Percentiles rank a stretch among this genome's conserved stretches.
phyloP scores from a whole-genome alignment of 208 protist genomes.

The Wallacemonas sp. region DNA sequence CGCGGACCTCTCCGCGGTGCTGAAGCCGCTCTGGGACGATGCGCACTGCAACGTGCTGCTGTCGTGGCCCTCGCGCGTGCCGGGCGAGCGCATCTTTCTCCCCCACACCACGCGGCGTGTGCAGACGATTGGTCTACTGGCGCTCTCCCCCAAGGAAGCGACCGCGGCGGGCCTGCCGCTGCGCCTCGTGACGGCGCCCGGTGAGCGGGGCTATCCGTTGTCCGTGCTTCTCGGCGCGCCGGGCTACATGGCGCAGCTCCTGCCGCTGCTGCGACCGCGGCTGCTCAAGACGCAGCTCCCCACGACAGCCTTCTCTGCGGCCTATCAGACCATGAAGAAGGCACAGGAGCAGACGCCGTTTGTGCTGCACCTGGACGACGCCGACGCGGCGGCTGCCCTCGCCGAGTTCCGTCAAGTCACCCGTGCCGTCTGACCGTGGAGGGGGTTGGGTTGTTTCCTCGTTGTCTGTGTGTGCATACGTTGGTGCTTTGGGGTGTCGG shows the following conservation, averaged over 20 bases:
- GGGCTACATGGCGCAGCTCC: slow-evolving; percentile 55
- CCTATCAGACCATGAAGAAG: slow-evolving; percentile 30
- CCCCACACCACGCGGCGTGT: slow-evolving; percentile 28
- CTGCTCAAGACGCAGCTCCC: slow-evolving; percentile 21
- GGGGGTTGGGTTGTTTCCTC: too few relatives aligned
- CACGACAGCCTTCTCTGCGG: slow-evolving; percentile 31
- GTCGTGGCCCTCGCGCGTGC: slow-evolving; percentile 32
- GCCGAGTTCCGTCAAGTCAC: slow-evolving; percentile 2
- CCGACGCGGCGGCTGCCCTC: slow-evolving; percentile 10
- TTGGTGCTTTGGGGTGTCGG: too few relatives aligned
- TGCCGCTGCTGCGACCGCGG: slow-evolving; percentile 27
- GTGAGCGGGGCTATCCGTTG: slow-evolving; percentile 32
- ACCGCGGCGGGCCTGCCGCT: slow-evolving; percentile 24
- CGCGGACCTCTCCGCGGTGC: slow-evolving; percentile 53
- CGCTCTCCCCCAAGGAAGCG: neutral
- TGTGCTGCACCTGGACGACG: slow-evolving; percentile 33
- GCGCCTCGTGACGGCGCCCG: slow-evolving; percentile 28
- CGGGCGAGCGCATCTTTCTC: slow-evolving; percentile 27
- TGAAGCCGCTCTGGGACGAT: slow-evolving; percentile 37
- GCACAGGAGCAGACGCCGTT: slow-evolving; percentile 11
- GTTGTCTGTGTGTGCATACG: too few relatives aligned
- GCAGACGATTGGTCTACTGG: slow-evolving; percentile 29
- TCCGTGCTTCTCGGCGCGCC: slow-evolving; percentile 64
- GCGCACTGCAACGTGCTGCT: slow-evolving; percentile 28
- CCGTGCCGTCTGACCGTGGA: neutral